phyloP scores from a whole-genome alignment of 345 rosid genomes.

The Camelina sativa region DNA sequence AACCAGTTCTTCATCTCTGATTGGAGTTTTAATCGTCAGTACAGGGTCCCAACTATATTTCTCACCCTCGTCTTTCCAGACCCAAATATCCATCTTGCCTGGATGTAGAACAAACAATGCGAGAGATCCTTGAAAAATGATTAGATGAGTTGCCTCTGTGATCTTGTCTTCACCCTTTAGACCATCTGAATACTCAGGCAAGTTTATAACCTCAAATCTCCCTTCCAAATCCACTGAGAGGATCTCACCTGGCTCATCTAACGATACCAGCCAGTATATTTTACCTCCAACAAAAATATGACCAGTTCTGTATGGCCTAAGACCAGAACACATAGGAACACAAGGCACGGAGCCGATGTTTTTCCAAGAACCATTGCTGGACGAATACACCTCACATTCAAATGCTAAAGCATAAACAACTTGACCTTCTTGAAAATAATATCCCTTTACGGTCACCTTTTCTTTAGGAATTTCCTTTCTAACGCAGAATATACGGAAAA shows the following conservation, averaged over 20 bases:
- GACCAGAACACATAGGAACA: conserved; percentile 25
- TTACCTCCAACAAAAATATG: conserved; percentile 40
- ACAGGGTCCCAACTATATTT: conserved; percentile 34
- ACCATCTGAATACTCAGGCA: conserved; percentile 3
- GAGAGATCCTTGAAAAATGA: conserved; percentile 30
- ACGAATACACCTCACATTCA: conserved; percentile 48
- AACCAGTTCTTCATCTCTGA: conserved; percentile 8
- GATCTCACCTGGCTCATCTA: conserved; percentile 8
- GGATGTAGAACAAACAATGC: conserved; percentile 29
- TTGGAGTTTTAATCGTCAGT: not conserved
- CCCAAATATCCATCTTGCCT: conserved; percentile 37
- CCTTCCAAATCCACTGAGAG: conserved; percentile 35
- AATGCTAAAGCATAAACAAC: not conserved
- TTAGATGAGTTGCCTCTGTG: not conserved
- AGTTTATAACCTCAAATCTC: not conserved
- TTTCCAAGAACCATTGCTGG: conserved; percentile 46
- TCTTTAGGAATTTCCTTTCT: not conserved
- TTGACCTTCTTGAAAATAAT: not conserved
- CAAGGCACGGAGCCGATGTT: conserved; percentile 41
- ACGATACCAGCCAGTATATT: conserved; percentile 43
- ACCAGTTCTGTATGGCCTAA: conserved; percentile 9
- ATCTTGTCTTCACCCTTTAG: not conserved
- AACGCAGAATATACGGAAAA: conserved; percentile 42
- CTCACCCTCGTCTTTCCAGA: conserved; percentile 11
- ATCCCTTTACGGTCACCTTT: not conserved